A percentile compares a stretch with the other conserved stretches of the same genome.
These are phyloP conservation scores for Verbena officinalis DNA, from an alignment of 257 asterid genomes.

Conservation along the genomic window DNA sequence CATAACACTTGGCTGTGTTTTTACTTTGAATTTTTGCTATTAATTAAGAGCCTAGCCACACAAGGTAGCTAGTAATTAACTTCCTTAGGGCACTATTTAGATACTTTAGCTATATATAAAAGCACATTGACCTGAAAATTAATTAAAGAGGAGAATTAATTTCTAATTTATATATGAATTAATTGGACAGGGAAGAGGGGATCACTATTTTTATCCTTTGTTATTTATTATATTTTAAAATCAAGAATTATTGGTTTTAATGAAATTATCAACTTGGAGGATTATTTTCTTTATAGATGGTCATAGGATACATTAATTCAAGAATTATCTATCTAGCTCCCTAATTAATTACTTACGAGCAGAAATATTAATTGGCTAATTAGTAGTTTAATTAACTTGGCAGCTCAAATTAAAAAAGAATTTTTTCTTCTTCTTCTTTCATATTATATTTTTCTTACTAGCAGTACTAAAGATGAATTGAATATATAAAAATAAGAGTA, in stretches of 20 bases:
- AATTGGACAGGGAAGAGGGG: background rate
- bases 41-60: no score
- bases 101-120: slow-evolving; percentile 1
- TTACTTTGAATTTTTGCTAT: no score
- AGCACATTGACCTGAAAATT: slow-evolving; percentile 7
- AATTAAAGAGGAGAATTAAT: background rate
- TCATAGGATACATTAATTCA: background rate
- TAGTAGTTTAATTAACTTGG: no score
- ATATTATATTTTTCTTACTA: no score
- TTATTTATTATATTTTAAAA: background rate
- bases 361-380: no score
- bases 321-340: background rate
- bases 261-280: background rate
- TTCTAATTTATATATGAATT: background rate
- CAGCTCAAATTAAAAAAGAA: no score
- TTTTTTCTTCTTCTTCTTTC: no score
- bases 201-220: background rate
- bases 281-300: background rate
- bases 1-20: no score
- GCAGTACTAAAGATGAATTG: no score
- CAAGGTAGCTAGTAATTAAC: no score
- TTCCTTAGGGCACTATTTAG: background rate
- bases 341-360: no score
- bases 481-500: no score
- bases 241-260: background rate